Percentiles rank a stretch among this genome's conserved stretches.
phyloP scores from a whole-genome alignment of 2,329 filamentous ascomycete genomes.

The Pseudogymnoascus sp. region DNA sequence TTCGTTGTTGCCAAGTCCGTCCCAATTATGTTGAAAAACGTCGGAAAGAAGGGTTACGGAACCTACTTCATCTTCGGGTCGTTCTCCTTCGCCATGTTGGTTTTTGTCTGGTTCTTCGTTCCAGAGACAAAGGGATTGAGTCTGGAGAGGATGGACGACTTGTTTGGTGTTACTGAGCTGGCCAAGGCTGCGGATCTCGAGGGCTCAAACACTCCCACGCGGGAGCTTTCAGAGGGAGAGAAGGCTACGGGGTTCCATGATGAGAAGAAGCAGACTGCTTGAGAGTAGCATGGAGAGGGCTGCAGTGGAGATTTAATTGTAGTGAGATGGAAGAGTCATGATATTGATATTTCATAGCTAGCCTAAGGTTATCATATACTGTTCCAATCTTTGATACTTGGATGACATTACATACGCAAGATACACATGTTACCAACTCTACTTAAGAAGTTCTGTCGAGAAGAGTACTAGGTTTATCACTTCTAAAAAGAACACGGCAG shows the following conservation, averaged over 20 bases:
- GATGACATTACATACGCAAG: no score
- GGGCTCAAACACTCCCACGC: background rate
- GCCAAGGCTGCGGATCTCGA: constrained; percentile 19
- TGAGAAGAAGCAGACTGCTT: background rate
- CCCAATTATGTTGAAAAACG: constrained; percentile 56
- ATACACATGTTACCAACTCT: background rate
- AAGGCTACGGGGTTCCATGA: background rate
- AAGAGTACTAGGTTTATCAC: background rate
- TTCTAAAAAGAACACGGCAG: background rate
- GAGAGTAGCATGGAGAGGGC: background rate
- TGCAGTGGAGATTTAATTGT: background rate
- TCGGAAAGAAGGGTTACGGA: constrained; percentile 40
- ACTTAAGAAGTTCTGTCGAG: background rate
- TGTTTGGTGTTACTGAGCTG: constrained; percentile 53
- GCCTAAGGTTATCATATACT: background rate
- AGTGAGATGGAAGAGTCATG: background rate
- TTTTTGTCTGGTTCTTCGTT: constrained; percentile 29
- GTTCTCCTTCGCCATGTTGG: constrained; percentile 57
- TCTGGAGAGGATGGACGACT: constrained; percentile 55
- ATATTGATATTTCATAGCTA: background rate
- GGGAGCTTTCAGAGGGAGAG: background rate
- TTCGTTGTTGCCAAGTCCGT: constrained; percentile 63
- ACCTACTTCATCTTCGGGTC: constrained; percentile 63
- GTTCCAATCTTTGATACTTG: background rate
- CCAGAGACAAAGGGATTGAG: constrained; percentile 62